Conservation (phyloP, 768 basidiomycete species). For the Leccinum disarticulatum region DNA sequence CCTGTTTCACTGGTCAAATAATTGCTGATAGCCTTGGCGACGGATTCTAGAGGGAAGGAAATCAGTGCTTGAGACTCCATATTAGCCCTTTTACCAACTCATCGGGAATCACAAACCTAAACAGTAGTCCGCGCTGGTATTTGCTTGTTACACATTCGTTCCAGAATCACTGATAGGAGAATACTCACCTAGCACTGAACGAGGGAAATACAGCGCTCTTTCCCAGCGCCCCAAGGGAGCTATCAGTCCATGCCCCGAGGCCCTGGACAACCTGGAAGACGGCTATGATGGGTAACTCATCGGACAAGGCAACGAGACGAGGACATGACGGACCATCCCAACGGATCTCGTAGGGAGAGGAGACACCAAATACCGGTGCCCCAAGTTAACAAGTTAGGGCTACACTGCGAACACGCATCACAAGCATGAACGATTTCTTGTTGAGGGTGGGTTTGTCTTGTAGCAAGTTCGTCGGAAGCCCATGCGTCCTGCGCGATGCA, state of each 20-base stretch:
- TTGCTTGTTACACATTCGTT: constrained; percentile 1
- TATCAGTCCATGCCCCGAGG: constrained; percentile 21
- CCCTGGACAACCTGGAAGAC: constrained; percentile 26
- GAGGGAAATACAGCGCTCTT: constrained; percentile 24
- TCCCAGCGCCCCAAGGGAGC: constrained; percentile 19
- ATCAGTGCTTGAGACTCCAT: constrained; percentile 1
- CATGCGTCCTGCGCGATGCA: too few species aligned
- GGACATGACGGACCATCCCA: too few species aligned
- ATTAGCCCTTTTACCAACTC: background rate
- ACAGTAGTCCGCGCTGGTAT: constrained; percentile 19
- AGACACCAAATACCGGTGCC: too few species aligned
- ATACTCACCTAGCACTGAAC: constrained; percentile 21
- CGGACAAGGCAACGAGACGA: too few species aligned
- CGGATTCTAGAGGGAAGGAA: constrained; percentile 53
- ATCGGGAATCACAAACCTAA: constrained; percentile 30
- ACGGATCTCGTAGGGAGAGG: too few species aligned
- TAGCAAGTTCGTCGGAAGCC: too few species aligned
- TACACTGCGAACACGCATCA: too few species aligned
- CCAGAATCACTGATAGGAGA: too few species aligned
- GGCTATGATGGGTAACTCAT: constrained; percentile 40
- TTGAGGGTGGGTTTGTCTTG: too few species aligned
- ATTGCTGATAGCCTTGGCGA: constrained; percentile 86
- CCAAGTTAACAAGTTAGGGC: too few species aligned
- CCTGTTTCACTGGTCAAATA: constrained; percentile 94
- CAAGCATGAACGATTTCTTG: too few species aligned